These are phyloP conservation scores for Rhizopogon rudus DNA, from an alignment of 768 basidiomycete species.

Conservation along the genomic window DNA sequence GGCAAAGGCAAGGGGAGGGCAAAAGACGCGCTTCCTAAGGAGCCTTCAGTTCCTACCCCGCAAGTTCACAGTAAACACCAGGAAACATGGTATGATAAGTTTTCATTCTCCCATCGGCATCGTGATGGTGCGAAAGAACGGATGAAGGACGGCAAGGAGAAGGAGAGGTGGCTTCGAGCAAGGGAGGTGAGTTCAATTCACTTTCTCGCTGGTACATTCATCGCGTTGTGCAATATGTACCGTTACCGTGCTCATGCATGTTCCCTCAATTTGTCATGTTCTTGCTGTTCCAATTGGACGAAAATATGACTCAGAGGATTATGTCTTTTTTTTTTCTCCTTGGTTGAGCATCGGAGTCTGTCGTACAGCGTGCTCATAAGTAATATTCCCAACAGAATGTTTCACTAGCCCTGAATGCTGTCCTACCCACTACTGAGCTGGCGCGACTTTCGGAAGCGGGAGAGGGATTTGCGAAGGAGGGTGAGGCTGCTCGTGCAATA, in stretches of 20 bases:
- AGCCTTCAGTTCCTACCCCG: background rate
- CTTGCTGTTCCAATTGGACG: background rate
- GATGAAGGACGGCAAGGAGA: background rate
- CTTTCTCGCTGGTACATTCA: background rate
- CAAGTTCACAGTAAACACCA: background rate
- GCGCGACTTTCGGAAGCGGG: slow-evolving; percentile 19
- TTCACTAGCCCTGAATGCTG: slow-evolving; percentile 23
- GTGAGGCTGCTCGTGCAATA: background rate
- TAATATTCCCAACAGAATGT: slow-evolving; percentile 11
- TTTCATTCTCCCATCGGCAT: background rate
- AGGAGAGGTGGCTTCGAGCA: background rate
- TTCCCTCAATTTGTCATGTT: too few relatives aligned
- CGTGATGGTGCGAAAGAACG: background rate
- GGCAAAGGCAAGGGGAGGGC: background rate
- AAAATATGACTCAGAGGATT: background rate
- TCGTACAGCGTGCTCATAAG: background rate
- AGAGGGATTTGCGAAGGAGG: slow-evolving; percentile 14
- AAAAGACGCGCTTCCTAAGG: background rate
- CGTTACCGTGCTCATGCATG: background rate
- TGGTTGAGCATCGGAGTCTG: background rate
- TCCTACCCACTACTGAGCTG: slow-evolving; percentile 15
- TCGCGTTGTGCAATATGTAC: too few relatives aligned
- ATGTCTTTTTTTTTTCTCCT: too few relatives aligned
- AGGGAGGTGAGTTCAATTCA: background rate
- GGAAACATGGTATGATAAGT: background rate